phyloP scores from a whole-genome alignment of 495 filamentous ascomycete genomes.

The Collariella sp. region DNA sequence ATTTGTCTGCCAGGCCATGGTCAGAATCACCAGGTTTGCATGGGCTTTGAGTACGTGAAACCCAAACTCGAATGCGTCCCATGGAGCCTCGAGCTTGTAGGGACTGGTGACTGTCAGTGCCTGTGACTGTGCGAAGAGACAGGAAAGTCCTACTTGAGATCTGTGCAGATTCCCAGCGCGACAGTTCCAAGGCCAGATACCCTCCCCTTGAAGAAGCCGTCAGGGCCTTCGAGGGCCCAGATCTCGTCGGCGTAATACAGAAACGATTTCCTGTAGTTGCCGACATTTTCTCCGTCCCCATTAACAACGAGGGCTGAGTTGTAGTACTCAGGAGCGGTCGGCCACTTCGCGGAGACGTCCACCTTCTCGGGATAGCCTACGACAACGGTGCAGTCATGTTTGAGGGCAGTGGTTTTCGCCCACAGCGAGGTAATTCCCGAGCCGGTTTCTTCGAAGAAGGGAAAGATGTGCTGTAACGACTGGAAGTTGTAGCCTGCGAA shows the following conservation, averaged over 20 bases:
- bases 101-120: slow-evolving; percentile 36
- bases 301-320: slow-evolving; percentile 78
- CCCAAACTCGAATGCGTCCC: slow-evolving; percentile 78
- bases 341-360: slow-evolving; percentile 39
- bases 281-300: slow-evolving; percentile 58
- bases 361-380: slow-evolving; percentile 80
- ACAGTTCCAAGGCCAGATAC: slow-evolving; percentile 49
- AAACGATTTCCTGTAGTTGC: slow-evolving; percentile 81
- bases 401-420: slow-evolving; percentile 66
- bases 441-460: slow-evolving; percentile 69
- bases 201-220: slow-evolving; percentile 49
- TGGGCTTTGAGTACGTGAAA: slow-evolving; percentile 56
- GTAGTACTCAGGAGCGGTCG: slow-evolving; percentile 53
- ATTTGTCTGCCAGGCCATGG: slow-evolving; percentile 81
- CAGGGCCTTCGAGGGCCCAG: slow-evolving; percentile 71
- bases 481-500: slow-evolving; percentile 78
- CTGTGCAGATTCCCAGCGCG: slow-evolving; percentile 75
- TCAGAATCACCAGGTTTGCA: slow-evolving; percentile 66
- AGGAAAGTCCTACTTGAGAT: slow-evolving; percentile 48
- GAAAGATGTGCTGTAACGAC: slow-evolving; percentile 65
- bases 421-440: slow-evolving; percentile 69
- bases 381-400: slow-evolving; percentile 68
- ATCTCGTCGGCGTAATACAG: slow-evolving; percentile 62
- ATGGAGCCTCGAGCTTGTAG: slow-evolving; percentile 69
- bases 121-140: background rate